Conservation (phyloP, 2,329 filamentous ascomycete species). For the Diplodia seriata region DNA sequence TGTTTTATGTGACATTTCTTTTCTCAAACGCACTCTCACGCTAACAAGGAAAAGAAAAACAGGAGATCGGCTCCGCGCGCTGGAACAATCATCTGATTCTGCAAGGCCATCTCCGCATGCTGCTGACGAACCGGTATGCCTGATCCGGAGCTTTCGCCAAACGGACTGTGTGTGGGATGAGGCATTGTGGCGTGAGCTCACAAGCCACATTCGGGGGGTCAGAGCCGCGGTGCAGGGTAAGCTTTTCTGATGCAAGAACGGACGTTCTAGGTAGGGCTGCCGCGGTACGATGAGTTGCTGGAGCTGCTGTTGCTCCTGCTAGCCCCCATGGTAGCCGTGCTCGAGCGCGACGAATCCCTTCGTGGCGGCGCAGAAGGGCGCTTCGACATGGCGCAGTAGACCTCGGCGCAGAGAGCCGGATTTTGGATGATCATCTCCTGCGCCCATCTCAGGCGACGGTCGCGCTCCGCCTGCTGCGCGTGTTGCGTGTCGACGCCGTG, state of each 20-base stretch:
- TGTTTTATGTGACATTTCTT: constrained; percentile 5
- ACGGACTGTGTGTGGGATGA: not conserved
- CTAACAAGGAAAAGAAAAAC: not conserved
- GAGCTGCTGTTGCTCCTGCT: constrained; percentile 11
- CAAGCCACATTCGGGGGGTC: not conserved
- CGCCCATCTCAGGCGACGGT: constrained; percentile 31
- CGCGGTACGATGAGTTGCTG: constrained; percentile 9
- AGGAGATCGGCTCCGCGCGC: not conserved
- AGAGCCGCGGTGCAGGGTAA: not conserved
- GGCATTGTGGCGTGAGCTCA: constrained; percentile 7
- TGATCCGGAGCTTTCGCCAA: not conserved
- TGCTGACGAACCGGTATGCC: constrained; percentile 8
- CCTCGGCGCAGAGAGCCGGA: constrained; percentile 29
- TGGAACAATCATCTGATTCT: constrained; percentile 2
- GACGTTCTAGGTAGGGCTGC: constrained; percentile 17
- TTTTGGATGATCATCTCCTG: constrained; percentile 32
- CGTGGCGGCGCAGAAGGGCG: not conserved
- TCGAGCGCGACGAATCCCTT: not conserved
- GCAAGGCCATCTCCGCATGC: not conserved
- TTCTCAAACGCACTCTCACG: not conserved
- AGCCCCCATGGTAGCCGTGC: not conserved
- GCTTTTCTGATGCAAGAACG: not conserved
- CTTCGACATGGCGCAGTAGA: constrained; percentile 31
- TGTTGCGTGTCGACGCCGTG: constrained; percentile 4
- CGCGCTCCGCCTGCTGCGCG: constrained; percentile 24